Evolutionary conservation across 1,284 basidiomycete genomes (phyloP).

Genomic region (Apiotrichum veenhuisii): DNA sequence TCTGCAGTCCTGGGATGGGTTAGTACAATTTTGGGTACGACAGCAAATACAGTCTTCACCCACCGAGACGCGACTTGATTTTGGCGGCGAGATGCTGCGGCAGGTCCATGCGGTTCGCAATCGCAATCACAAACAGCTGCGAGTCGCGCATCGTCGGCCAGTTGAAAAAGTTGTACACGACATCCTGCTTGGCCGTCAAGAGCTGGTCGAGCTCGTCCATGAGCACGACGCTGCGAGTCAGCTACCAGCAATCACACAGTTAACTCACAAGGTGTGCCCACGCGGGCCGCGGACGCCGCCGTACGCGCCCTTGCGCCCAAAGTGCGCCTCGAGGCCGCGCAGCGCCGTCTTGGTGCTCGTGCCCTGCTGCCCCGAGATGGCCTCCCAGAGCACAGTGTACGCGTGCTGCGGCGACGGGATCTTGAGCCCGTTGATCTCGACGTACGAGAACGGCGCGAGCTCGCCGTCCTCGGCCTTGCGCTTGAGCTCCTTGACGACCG

Average conservation of each 20-base stretch:
- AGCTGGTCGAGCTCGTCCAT: slow-evolving; percentile 99
- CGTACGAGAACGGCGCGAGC: slow-evolving; percentile 88
- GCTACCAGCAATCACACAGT: background rate
- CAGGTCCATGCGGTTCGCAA: slow-evolving; percentile 97
- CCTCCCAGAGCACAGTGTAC: slow-evolving; percentile 85
- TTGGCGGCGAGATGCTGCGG: slow-evolving; percentile 91
- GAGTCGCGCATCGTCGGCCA: slow-evolving; percentile 89
- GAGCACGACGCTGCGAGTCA: slow-evolving; percentile 69
- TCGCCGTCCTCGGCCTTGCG: slow-evolving; percentile 78
- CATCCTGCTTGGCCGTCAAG: slow-evolving; percentile 92
- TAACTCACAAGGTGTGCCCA: slow-evolving; percentile 48
- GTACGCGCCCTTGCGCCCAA: slow-evolving; percentile 30
- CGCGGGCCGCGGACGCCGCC: slow-evolving; percentile 48
- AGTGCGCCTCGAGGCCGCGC: slow-evolving; percentile 48
- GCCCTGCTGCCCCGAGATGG: slow-evolving; percentile 69
- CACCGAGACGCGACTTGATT: slow-evolving; percentile 85
- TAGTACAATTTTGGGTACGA: too few relatives aligned
- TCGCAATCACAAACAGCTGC: slow-evolving; percentile 89
- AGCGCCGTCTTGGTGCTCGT: slow-evolving; percentile 51
- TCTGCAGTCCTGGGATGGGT: slow-evolving; percentile 58
- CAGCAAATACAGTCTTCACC: too few relatives aligned
- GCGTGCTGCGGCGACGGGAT: slow-evolving; percentile 84
- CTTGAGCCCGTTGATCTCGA: slow-evolving; percentile 96
- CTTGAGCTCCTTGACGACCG: slow-evolving; percentile 81
- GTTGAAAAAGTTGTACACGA: slow-evolving; percentile 99